Base-by-base conservation (phyloP, 208 protist genomes). In the Borovskyia barvae region DNA sequence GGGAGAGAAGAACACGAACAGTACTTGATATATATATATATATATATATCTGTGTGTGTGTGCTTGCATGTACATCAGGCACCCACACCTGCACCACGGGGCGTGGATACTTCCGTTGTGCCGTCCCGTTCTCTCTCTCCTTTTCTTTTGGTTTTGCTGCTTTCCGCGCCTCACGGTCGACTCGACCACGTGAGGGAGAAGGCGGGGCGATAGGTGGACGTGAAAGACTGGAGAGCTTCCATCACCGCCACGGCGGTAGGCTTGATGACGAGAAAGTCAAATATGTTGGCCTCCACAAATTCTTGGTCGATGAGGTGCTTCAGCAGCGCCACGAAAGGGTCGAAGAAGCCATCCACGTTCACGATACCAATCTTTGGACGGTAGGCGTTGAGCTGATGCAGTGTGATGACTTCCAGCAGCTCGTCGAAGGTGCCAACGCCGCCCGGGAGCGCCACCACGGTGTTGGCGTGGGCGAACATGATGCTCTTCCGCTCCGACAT, bases 401-500 rank as follows among this genome's bases (percentile, higher is more conserved):
- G 77, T 52, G 87, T 93, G 30, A 91, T 51, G 14, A 87, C 80
- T 65, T 93, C 87, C 17, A 90, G 68, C 47, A 93, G 72, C 57
- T 93, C 87, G 58, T 93, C 87, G 68, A 90, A 87, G 56, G 87
- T 93, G 52, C 87, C 87, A 22, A 87, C 51, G 37, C 87, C 87
- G 25, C 87, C 87, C 1, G 87, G 87, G 33, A 93, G 77, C 12
- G 78, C 82, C 24, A 93, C 72, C 22, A 93, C 77, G 0, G 66
- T 75, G 58, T 82, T 60, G 51, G 80, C 42, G 60, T 81, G 74
- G 0, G 77, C 66, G 55, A 91, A 86, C 87, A 93, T 93, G 66
- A 93, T 83, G 58, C 72, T 87, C 73, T 93, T 93, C 12, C 87
- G 77, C 72, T 93, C 87, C 20, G 75, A 83, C 87, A 93, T 93